Evolutionary conservation across 257 asterid genomes (phyloP).

Genomic region (Galeopsis tetrahit): DNA sequence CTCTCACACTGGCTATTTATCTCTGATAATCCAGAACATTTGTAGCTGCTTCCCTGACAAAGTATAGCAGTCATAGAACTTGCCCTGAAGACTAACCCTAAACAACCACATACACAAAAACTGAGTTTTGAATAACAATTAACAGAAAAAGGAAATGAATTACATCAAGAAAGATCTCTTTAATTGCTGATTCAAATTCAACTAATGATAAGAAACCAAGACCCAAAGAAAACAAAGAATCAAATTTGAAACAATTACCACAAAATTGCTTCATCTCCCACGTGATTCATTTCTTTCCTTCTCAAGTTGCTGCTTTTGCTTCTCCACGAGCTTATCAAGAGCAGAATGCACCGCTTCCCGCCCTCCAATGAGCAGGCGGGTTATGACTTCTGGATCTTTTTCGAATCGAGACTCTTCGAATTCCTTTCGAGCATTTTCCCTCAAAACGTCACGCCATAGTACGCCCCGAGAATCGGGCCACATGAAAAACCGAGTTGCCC

Average conservation of each 20-base stretch:
- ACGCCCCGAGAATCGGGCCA: conserved; percentile 87
- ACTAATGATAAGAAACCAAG: not conserved
- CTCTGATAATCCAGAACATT: not conserved
- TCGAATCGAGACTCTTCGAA: conserved; percentile 86
- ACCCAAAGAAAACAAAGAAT: not conserved
- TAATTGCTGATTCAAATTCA: conserved; percentile 4
- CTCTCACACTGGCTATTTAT: not conserved
- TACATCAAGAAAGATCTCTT: not conserved
- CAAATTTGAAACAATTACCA: conserved; percentile 33
- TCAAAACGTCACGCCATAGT: conserved; percentile 86
- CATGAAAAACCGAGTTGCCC: conserved; percentile 84
- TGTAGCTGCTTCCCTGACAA: not conserved
- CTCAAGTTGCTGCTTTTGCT: conserved; percentile 80
- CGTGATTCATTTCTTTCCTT: conserved; percentile 55
- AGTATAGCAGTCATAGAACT: not conserved
- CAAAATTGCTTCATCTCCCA: conserved; percentile 24
- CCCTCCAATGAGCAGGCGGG: conserved; percentile 87
- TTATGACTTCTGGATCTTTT: conserved; percentile 77
- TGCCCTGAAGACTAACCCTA: not conserved
- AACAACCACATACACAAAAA: not conserved
- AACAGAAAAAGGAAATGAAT: not conserved
- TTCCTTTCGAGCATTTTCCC: conserved; percentile 92
- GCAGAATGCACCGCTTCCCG: conserved; percentile 85
- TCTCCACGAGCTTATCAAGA: conserved; percentile 88
- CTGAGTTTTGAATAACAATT: not conserved